Conservation (phyloP, 352 stramenopile genomes). For the Phytophthora idaei region DNA sequence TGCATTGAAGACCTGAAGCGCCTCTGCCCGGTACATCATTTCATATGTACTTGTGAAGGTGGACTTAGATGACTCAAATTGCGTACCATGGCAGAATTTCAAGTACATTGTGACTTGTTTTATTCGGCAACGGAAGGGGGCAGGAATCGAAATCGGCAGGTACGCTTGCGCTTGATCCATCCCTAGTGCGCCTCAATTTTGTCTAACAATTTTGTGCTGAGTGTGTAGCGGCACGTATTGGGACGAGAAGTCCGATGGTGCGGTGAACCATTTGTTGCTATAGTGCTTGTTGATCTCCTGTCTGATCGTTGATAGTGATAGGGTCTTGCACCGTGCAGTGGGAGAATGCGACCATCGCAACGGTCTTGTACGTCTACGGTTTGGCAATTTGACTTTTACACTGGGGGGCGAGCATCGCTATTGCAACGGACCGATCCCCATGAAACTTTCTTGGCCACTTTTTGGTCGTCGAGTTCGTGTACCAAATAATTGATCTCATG, state of each 20-base stretch:
- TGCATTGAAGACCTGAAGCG: slow-evolving; percentile 73
- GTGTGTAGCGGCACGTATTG: slow-evolving; percentile 56
- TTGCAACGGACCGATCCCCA: too few species aligned
- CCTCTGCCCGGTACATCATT: slow-evolving; percentile 53
- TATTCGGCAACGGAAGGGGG: slow-evolving; percentile 69
- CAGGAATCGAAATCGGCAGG: slow-evolving; percentile 66
- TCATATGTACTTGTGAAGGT: not conserved
- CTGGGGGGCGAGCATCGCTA: not conserved
- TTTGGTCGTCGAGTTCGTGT: not conserved
- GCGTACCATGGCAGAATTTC: slow-evolving; percentile 62
- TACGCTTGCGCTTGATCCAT: slow-evolving; percentile 2
- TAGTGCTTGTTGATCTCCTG: not conserved
- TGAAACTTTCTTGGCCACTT: too few species aligned
- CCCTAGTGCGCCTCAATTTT: not conserved
- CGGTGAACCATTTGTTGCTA: slow-evolving; percentile 2
- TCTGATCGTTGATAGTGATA: slow-evolving; percentile 20
- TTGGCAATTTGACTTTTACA: slow-evolving; percentile 45
- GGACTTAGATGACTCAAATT: not conserved
- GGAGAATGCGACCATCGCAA: slow-evolving; percentile 77
- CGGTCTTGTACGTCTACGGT: slow-evolving; percentile 72
- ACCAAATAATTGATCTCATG: not conserved
- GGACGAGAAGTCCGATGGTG: slow-evolving; percentile 80
- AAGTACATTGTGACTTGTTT: slow-evolving; percentile 85
- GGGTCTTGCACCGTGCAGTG: slow-evolving; percentile 74
- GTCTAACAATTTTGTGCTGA: not conserved